Evolutionary conservation across 176 grass and related monocot genomes (phyloP).

Genomic region (Raddia guianensis): DNA sequence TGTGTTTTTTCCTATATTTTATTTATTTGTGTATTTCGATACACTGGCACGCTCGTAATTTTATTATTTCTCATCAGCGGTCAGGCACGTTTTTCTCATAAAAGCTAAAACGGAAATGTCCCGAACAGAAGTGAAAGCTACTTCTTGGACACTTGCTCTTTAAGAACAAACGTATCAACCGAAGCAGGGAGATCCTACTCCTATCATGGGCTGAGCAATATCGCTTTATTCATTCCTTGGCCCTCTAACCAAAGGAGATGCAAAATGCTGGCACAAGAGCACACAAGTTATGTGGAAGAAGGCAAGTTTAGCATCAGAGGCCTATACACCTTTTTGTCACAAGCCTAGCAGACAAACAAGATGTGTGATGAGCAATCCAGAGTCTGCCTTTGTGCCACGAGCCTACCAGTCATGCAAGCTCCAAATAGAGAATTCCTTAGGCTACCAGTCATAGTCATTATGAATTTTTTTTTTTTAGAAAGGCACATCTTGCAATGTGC

Average conservation of each 20-base stretch:
- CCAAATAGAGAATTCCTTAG: background rate
- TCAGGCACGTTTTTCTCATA: too few relatives aligned
- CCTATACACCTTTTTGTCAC: background rate
- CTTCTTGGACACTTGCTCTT: constrained; percentile 31
- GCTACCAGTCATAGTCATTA: background rate
- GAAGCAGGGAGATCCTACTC: background rate
- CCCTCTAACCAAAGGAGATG: constrained; percentile 47
- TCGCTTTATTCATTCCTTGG: constrained; percentile 43
- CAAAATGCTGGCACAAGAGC: constrained; percentile 24
- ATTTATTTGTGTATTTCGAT: too few relatives aligned
- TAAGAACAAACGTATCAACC: background rate
- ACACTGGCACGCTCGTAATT: too few relatives aligned
- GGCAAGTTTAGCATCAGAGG: constrained; percentile 30
- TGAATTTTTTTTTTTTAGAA: background rate
- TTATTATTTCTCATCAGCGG: too few relatives aligned
- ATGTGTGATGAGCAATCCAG: constrained; percentile 20
- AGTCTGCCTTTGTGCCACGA: constrained; percentile 16
- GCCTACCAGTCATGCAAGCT: background rate
- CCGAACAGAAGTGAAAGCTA: background rate
- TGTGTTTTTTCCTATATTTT: too few relatives aligned
- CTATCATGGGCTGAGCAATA: background rate
- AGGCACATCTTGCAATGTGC: background rate
- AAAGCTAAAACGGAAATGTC: too few relatives aligned
- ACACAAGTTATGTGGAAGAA: constrained; percentile 15
- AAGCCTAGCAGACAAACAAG: constrained; percentile 15